phyloP scores from a whole-genome alignment of 257 asterid genomes.

The Solanum tacnaense region DNA sequence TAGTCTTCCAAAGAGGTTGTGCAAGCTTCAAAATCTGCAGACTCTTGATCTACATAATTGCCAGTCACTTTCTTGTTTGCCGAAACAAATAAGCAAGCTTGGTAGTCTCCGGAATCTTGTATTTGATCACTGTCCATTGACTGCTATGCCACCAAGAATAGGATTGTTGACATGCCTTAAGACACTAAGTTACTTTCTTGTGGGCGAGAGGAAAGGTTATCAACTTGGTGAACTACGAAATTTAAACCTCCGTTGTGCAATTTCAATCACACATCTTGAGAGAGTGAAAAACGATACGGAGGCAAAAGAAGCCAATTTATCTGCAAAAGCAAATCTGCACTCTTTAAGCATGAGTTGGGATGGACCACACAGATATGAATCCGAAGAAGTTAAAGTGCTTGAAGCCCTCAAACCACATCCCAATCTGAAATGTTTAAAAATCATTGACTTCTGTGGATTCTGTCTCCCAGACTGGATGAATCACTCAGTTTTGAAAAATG shows the following conservation, averaged over 20 bases:
- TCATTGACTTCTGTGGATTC: conserved; percentile 4
- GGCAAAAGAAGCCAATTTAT: conserved; percentile 9
- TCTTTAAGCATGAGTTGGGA: not conserved
- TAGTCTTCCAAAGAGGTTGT: not conserved
- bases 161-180: not conserved
- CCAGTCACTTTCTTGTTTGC: not conserved
- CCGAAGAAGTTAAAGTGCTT: not conserved
- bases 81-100: not conserved
- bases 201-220: not conserved
- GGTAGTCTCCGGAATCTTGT: not conserved
- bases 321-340: not conserved
- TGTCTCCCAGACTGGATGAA: conserved; percentile 15
- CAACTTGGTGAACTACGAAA: not conserved
- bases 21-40: conserved; percentile 11
- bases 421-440: not conserved
- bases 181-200: not conserved
- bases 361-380: not conserved
- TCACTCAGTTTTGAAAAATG: not conserved
- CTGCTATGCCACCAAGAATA: not conserved
- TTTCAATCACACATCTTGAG: not conserved
- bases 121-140: not conserved
- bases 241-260: conserved; percentile 11
- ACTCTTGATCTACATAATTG: not conserved
- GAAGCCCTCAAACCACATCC: conserved; percentile 15
- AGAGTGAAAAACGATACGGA: not conserved